Evolutionary conservation across 2,329 filamentous ascomycete genomes (phyloP).

Genomic region (Davidsoniella virescens): DNA sequence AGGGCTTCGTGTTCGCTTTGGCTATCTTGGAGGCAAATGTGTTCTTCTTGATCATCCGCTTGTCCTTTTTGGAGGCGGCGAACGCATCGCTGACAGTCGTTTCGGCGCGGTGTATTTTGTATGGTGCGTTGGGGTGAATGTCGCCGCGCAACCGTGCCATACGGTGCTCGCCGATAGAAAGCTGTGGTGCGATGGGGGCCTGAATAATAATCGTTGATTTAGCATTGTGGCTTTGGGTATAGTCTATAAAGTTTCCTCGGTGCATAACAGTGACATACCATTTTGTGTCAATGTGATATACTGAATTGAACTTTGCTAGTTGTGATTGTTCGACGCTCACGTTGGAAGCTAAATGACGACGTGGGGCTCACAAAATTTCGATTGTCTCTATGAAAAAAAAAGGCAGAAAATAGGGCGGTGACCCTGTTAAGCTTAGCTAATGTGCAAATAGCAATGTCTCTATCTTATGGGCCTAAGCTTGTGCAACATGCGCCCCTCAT

Average conservation of each 20-base stretch:
- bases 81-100: slow-evolving; percentile 41
- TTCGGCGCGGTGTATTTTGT: slow-evolving; percentile 34
- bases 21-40: slow-evolving; percentile 62
- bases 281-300: neutral
- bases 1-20: slow-evolving; percentile 38
- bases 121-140: slow-evolving; percentile 33
- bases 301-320: no score
- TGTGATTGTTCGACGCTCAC: no score
- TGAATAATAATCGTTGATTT: slow-evolving; percentile 4
- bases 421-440: no score
- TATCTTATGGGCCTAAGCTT: slow-evolving; percentile 12
- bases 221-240: neutral
- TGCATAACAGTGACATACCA: neutral
- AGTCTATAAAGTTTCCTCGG: no score
- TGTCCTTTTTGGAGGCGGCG: slow-evolving; percentile 63
- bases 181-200: slow-evolving; percentile 28
- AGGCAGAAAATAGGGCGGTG: no score
- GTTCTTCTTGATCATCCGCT: slow-evolving; percentile 66
- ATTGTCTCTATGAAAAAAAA: neutral
- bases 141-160: slow-evolving; percentile 32
- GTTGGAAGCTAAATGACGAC: no score
- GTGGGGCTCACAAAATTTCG: slow-evolving; percentile 6
- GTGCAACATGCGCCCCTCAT: slow-evolving; percentile 7
- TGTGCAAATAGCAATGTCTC: neutral
- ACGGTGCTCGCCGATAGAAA: slow-evolving; percentile 40